Conservation (phyloP, 108 stramenopile genomes). For the Skeletonema marinoi region DNA sequence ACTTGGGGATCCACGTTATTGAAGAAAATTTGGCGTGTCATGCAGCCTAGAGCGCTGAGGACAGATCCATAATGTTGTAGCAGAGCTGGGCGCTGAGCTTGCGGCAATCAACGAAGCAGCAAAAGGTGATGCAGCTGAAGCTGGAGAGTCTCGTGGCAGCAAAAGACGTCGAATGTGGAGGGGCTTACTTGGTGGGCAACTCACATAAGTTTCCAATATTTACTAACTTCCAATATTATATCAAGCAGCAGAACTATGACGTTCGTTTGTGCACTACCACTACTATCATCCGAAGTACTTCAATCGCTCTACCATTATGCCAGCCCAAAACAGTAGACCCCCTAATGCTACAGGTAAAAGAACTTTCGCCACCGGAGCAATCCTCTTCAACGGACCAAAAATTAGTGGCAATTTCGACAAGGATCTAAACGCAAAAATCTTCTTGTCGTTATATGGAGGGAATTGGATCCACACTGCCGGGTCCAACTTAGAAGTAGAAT, state of each 20-base stretch:
- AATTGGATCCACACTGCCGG: not conserved
- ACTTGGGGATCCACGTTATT: constrained; percentile 80
- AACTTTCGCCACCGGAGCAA: not conserved
- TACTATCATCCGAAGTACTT: not conserved
- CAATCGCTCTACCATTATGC: not conserved
- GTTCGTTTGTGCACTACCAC: too few relatives aligned
- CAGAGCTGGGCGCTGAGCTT: too few relatives aligned
- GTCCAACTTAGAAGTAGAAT: constrained; percentile 15
- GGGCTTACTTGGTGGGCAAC: too few relatives aligned
- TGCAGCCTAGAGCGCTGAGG: too few relatives aligned
- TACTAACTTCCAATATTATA: not conserved
- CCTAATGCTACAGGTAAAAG: not conserved
- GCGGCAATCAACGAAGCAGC: too few relatives aligned
- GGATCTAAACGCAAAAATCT: not conserved
- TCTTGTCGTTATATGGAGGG: constrained; percentile 1
- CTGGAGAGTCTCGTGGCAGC: not conserved
- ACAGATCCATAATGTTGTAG: too few relatives aligned
- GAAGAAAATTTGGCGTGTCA: too few relatives aligned
- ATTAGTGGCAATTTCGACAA: not conserved
- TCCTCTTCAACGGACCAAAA: not conserved
- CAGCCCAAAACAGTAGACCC: not conserved
- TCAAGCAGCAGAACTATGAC: not conserved
- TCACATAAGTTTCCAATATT: too few relatives aligned
- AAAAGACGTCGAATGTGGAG: not conserved
- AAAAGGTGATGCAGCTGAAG: not conserved